These are phyloP conservation scores for Stachybotrys elegans DNA, from an alignment of 2,329 filamentous ascomycete species.

Conservation along the genomic window DNA sequence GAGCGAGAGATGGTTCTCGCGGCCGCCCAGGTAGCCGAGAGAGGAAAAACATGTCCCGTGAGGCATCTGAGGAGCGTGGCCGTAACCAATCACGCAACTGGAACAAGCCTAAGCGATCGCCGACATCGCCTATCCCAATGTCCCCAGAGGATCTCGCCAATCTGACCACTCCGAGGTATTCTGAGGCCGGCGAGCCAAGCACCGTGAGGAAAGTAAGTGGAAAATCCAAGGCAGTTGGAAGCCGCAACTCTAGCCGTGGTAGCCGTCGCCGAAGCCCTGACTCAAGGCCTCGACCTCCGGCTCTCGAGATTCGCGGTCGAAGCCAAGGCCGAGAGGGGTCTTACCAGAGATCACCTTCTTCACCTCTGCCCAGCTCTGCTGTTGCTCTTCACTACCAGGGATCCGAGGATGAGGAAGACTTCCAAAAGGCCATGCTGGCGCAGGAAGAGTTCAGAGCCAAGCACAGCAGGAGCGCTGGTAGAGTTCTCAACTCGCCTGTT, in stretches of 20 bases:
- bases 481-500: constrained; percentile 31
- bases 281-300: constrained; percentile 30
- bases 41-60: constrained; percentile 48
- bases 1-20: constrained; percentile 34
- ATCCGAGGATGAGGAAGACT: constrained; percentile 64
- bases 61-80: constrained; percentile 66
- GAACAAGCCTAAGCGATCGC: constrained; percentile 75
- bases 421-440: constrained; percentile 45
- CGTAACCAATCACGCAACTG: constrained; percentile 61
- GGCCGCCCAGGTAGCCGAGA: constrained; percentile 45
- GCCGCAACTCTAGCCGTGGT: constrained; percentile 45
- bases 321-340: constrained; percentile 53
- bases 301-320: constrained; percentile 54
- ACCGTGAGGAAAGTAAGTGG: constrained; percentile 39
- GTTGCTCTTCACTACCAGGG: constrained; percentile 28
- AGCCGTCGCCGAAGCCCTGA: constrained; percentile 44
- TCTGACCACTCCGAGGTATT: constrained; percentile 43
- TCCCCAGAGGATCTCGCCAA: constrained; percentile 79
- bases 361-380: constrained; percentile 70
- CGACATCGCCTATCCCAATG: constrained; percentile 90
- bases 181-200: constrained; percentile 31
- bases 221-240: constrained; percentile 27
- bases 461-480: constrained; percentile 47
- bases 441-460: constrained; percentile 52
- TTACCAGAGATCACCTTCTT: constrained; percentile 67